These are phyloP conservation scores for Streptanthus diversifolius DNA, from an alignment of 345 rosid genomes.

Conservation along the genomic window DNA sequence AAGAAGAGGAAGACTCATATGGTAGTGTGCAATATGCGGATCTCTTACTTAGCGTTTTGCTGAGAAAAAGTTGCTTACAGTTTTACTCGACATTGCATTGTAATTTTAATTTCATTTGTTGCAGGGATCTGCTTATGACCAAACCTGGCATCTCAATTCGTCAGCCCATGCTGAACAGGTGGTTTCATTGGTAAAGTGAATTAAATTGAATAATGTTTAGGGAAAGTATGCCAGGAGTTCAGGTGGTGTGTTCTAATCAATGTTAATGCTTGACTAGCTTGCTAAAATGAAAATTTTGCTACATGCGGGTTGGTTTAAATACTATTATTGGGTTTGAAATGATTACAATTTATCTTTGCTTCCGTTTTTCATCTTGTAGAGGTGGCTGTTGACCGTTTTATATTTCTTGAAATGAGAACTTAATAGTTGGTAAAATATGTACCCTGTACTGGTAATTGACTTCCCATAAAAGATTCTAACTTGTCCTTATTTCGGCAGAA, in stretches of 20 bases:
- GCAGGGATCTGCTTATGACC: conserved; percentile 82
- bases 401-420: conserved; percentile 7
- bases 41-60: conserved; percentile 13
- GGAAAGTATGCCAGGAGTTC: not conserved
- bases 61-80: not conserved
- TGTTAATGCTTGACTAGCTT: conserved; percentile 2
- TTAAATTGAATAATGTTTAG: not conserved
- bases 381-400: conserved; percentile 12
- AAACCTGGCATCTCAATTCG: conserved; percentile 72
- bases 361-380: conserved; percentile 7
- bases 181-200: conserved; percentile 11
- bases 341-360: not conserved
- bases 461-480: conserved; percentile 17
- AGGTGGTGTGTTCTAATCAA: conserved; percentile 6
- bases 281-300: conserved; percentile 7
- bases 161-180: conserved; percentile 74
- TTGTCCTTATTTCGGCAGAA: conserved; percentile 48
- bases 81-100: conserved; percentile 15
- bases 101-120: conserved; percentile 33
- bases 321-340: not conserved
- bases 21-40: conserved; percentile 53
- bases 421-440: conserved; percentile 3
- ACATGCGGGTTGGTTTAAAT: conserved; percentile 7
- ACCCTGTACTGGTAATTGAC: not conserved
- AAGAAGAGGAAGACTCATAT: conserved; percentile 77